These are phyloP conservation scores for Coemansia reversa DNA, from an alignment of 192 early-diverging fungal genomes.

Conservation along the genomic window DNA sequence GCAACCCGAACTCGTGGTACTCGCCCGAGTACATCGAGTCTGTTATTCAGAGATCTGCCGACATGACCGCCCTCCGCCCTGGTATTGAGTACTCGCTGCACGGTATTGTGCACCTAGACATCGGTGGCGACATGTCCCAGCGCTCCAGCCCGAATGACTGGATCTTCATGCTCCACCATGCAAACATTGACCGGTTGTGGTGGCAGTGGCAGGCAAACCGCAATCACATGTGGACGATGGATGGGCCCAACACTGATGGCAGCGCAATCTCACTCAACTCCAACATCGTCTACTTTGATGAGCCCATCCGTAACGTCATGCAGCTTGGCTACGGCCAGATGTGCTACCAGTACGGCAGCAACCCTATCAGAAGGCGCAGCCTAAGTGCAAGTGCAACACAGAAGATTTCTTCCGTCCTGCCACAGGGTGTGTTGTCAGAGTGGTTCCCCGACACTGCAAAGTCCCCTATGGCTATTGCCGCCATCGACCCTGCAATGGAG, in stretches of 20 bases:
- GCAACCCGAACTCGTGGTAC: constrained; percentile 41
- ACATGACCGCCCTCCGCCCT: constrained; percentile 44
- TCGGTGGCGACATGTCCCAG: constrained; percentile 56
- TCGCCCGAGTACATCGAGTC: constrained; percentile 50
- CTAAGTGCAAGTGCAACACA: constrained; percentile 14
- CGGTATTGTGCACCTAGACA: constrained; percentile 49
- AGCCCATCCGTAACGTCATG: constrained; percentile 50
- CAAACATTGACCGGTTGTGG: constrained; percentile 56
- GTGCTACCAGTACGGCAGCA: constrained; percentile 55
- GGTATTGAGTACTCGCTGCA: constrained; percentile 53
- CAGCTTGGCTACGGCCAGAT: constrained; percentile 54
- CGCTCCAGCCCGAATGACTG: constrained; percentile 54
- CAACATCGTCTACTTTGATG: constrained; percentile 39
- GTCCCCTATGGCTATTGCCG: background rate
- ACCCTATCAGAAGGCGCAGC: constrained; percentile 30
- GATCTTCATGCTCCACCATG: constrained; percentile 56
- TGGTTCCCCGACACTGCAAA: constrained; percentile 48
- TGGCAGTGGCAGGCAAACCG: constrained; percentile 51
- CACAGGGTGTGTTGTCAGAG: constrained; percentile 24
- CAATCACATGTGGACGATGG: constrained; percentile 42
- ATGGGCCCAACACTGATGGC: constrained; percentile 42
- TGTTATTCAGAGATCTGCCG: constrained; percentile 36
- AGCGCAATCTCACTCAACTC: constrained; percentile 21
- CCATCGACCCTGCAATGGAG: constrained; percentile 1
- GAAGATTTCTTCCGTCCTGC: constrained; percentile 21